Evolutionary conservation across 2,329 filamentous ascomycete genomes (phyloP), one percentile per base, ranked within the genome.

Genomic region (Xylariaceae sp.): DNA sequence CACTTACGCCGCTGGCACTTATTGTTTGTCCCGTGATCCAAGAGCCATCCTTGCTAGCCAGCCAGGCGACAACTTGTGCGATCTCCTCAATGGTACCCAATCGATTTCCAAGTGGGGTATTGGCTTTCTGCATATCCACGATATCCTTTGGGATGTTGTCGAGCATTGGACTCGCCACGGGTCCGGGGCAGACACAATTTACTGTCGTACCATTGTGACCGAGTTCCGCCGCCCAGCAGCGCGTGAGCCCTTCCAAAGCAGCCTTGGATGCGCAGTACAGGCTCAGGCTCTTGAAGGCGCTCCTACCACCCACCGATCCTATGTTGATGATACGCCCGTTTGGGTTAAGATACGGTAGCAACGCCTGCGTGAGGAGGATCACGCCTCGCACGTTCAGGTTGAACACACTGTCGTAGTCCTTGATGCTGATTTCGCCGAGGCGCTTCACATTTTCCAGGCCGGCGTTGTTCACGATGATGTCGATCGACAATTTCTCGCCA

Each of bases 111-210:
- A 85, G 73, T 0, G 81, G 77, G 4, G 82, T 87, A 17, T 72
- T 70, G 61, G 74, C 72, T 71, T 75, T 77, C 70, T 84, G 79
- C 66, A 75, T 72, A 35, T 78, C 75, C 2, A 83, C 72, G 10
- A 83, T 72, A 0, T 78, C 77, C 56, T 74, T 68, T 0, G 79
- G 78, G 10, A 84, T 79, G 13, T 79, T 75, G 13, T 79, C 78
- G 23, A 86, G 68, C 77, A 88, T 79, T 6, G 84, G 82, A 35
- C 77, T 85, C 70, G 80, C 72, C 4, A 85, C 80, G 0, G 84
- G 83, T 0, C 85, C 85, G 0, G 84, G 83, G 17, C 79, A 80
- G 2, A 88, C 79, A 0, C 78, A 76, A 64, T 88, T 88, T 30
- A 85, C 84, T 0, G 84, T 87, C 59, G 82, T 82, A 0, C 84